Evolutionary conservation across 2,329 filamentous ascomycete genomes (phyloP).

Genomic region (Diplocarpon mali): DNA sequence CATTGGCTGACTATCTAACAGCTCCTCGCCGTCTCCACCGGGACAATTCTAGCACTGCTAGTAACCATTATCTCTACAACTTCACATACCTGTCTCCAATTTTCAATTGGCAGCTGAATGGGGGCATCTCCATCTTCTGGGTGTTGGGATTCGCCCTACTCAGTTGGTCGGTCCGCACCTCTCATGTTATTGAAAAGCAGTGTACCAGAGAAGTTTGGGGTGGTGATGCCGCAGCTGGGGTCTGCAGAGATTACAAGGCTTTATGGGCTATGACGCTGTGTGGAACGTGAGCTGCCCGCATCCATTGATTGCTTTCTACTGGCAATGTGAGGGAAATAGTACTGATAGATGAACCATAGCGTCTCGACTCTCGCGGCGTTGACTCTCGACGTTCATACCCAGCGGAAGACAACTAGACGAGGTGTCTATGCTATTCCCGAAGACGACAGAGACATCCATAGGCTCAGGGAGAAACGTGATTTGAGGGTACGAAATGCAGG

Average conservation of each 20-base stretch:
- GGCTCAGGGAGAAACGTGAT: too few species aligned
- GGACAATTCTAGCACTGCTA: conserved; percentile 15
- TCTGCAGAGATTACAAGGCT: conserved; percentile 25
- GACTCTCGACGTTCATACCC: too few species aligned
- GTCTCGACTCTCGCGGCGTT: too few species aligned
- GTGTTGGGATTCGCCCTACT: too few species aligned
- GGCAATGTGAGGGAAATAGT: too few species aligned
- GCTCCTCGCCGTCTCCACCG: conserved; percentile 19
- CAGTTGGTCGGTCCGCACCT: not conserved
- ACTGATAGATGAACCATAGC: too few species aligned
- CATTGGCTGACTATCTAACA: conserved; percentile 3
- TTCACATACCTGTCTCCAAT: conserved; percentile 23
- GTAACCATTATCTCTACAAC: conserved; percentile 25
- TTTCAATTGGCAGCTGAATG: too few species aligned
- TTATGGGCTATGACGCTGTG: conserved; percentile 23
- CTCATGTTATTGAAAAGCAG: conserved; percentile 17
- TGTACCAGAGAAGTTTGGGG: conserved; percentile 18
- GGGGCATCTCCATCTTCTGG: too few species aligned
- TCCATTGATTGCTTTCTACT: not conserved
- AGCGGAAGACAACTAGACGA: too few species aligned
- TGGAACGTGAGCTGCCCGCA: conserved; percentile 16
- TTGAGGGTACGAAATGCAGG: too few species aligned
- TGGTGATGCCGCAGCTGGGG: conserved; percentile 15
- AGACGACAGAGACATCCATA: too few species aligned
- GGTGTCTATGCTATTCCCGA: too few species aligned